Evolutionary conservation across 208 protist species (phyloP).

Genomic region (Crithidia expoeki): DNA sequence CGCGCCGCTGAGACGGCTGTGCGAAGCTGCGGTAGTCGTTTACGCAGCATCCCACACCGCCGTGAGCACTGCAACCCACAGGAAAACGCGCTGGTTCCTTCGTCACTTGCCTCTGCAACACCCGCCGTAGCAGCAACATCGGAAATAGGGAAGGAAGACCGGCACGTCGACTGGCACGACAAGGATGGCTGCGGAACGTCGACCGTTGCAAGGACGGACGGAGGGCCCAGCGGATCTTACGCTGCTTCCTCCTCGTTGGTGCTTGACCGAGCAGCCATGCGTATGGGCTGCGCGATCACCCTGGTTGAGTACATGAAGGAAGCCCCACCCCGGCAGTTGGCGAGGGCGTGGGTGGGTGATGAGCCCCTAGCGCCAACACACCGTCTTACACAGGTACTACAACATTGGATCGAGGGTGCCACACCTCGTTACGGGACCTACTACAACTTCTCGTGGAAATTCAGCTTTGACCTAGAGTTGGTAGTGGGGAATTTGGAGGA

Average conservation of each 20-base stretch:
- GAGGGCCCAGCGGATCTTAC: not conserved
- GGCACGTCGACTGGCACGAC: slow-evolving; percentile 36
- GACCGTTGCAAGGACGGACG: not conserved
- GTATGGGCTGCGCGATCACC: slow-evolving; percentile 27
- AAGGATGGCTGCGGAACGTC: not conserved
- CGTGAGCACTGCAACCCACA: not conserved
- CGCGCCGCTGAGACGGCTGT: too few species aligned
- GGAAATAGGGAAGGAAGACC: slow-evolving; percentile 1
- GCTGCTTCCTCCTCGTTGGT: not conserved
- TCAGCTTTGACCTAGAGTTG: slow-evolving; percentile 69
- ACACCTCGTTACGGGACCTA: slow-evolving; percentile 38
- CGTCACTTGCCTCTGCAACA: not conserved
- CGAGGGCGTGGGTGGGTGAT: slow-evolving; percentile 23
- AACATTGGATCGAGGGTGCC: slow-evolving; percentile 29
- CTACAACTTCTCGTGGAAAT: slow-evolving; percentile 87
- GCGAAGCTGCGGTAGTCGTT: not conserved
- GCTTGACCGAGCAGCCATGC: not conserved
- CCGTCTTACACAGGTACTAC: slow-evolving; percentile 35
- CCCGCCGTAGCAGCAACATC: not conserved
- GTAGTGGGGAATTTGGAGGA: slow-evolving; percentile 68
- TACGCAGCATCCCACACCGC: not conserved
- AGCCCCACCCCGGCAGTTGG: slow-evolving; percentile 23
- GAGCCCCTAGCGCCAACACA: slow-evolving; percentile 19
- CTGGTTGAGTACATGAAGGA: slow-evolving; percentile 33
- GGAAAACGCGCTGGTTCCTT: not conserved